These are phyloP conservation scores for Backusella psychrophila DNA, from an alignment of 192 early-diverging fungal genomes.

Conservation along the genomic window DNA sequence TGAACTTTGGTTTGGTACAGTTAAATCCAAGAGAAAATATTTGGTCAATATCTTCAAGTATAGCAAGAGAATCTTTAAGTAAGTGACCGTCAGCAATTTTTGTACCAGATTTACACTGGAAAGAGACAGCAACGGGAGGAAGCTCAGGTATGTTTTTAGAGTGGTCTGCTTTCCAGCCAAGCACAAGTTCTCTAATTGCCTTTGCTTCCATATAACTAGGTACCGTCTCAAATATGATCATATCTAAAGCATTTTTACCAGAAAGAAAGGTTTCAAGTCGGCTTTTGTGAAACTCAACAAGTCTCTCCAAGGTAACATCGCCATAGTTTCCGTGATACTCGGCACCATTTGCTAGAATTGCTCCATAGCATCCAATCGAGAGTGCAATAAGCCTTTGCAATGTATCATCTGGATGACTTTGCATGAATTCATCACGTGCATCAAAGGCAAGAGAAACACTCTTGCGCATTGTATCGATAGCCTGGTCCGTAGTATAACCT, in stretches of 20 bases:
- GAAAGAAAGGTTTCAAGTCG: slow-evolving; percentile 43
- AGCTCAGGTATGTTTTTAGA: background rate
- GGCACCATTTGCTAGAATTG: slow-evolving; percentile 55
- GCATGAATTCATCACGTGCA: slow-evolving; percentile 41
- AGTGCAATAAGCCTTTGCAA: slow-evolving; percentile 45
- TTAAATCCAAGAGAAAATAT: slow-evolving; percentile 63
- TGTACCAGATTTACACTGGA: slow-evolving; percentile 41
- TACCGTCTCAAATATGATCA: slow-evolving; percentile 70
- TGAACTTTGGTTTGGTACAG: slow-evolving; percentile 52
- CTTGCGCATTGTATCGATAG: slow-evolving; percentile 34
- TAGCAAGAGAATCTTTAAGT: slow-evolving; percentile 38
- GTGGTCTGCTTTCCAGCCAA: background rate
- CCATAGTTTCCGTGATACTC: slow-evolving; percentile 70
- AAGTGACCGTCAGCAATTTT: slow-evolving; percentile 50
- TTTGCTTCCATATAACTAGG: slow-evolving; percentile 55
- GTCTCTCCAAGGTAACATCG: slow-evolving; percentile 23
- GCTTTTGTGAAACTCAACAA: slow-evolving; percentile 54
- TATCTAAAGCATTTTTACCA: slow-evolving; percentile 38
- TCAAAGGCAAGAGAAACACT: slow-evolving; percentile 44
- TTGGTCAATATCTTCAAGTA: slow-evolving; percentile 17
- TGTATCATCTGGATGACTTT: slow-evolving; percentile 11
- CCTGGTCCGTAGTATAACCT: slow-evolving; percentile 37
- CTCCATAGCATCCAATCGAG: slow-evolving; percentile 66
- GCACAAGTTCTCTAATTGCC: slow-evolving; percentile 47
- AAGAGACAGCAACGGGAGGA: slow-evolving; percentile 58